Evolutionary conservation across 768 basidiomycete species (phyloP).

Genomic region (Asterophora lycoperdoides): DNA sequence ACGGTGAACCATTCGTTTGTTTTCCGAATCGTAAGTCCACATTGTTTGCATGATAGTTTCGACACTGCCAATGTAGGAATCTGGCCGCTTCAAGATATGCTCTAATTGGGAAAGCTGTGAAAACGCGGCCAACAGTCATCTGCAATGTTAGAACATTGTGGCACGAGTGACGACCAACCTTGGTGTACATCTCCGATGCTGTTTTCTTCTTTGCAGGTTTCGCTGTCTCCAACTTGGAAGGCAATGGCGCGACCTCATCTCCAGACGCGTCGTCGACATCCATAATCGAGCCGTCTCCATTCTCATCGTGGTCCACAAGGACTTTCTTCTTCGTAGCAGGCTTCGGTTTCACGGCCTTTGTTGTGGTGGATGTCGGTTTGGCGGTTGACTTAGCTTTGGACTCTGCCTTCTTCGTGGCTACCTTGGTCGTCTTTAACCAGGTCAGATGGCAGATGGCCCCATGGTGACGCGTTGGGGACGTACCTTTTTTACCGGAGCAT

Average conservation of each 20-base stretch:
- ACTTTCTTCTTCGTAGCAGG: slow-evolving; percentile 64
- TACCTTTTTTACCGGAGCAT: slow-evolving; percentile 58
- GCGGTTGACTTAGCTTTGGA: slow-evolving; percentile 37
- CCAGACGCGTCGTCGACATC: slow-evolving; percentile 39
- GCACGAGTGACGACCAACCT: slow-evolving; percentile 47
- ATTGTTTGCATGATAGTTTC: slow-evolving; percentile 82
- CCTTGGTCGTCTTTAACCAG: slow-evolving; percentile 18
- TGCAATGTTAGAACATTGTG: neutral
- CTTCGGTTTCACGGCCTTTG: slow-evolving; percentile 50
- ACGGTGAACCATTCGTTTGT: slow-evolving; percentile 77
- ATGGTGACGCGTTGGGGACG: slow-evolving; percentile 15
- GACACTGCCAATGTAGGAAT: slow-evolving; percentile 95
- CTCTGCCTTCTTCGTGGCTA: slow-evolving; percentile 35
- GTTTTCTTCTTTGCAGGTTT: slow-evolving; percentile 69
- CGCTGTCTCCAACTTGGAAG: slow-evolving; percentile 18
- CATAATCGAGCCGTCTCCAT: slow-evolving; percentile 46
- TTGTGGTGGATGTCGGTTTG: slow-evolving; percentile 38
- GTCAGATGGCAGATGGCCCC: neutral
- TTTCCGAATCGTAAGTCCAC: slow-evolving; percentile 90
- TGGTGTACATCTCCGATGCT: slow-evolving; percentile 86
- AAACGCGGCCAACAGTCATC: slow-evolving; percentile 1
- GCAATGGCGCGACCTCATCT: slow-evolving; percentile 28
- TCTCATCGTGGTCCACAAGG: slow-evolving; percentile 61
- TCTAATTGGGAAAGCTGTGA: slow-evolving; percentile 87
- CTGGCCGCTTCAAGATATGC: slow-evolving; percentile 88